These are phyloP conservation scores for Phytophthora lateralis DNA, from an alignment of 352 stramenopile species.

Conservation along the genomic window DNA sequence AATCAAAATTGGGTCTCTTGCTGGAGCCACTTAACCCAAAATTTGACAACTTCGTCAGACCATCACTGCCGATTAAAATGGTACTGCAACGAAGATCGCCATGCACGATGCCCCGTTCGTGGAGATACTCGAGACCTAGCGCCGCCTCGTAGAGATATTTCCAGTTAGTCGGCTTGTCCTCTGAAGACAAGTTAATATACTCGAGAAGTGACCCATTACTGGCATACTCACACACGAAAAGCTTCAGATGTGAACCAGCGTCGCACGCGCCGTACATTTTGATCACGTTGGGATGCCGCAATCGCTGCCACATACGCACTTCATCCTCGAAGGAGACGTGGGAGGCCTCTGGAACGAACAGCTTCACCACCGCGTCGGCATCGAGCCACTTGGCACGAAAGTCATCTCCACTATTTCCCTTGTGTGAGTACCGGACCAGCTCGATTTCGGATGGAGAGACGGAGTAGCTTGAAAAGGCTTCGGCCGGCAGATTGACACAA, in stretches of 20 bases:
- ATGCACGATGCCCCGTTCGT: constrained; percentile 20
- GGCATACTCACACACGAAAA: constrained; percentile 24
- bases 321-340: constrained; percentile 3
- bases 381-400: constrained; percentile 24
- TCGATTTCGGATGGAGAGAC: constrained; percentile 13
- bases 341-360: constrained; percentile 6
- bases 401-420: constrained; percentile 6
- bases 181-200: not conserved
- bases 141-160: constrained; percentile 15
- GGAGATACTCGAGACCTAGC: constrained; percentile 13
- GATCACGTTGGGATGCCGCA: constrained; percentile 30
- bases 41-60: constrained; percentile 31
- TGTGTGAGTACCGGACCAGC: not conserved
- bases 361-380: constrained; percentile 18
- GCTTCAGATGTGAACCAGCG: constrained; percentile 3
- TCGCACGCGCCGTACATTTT: constrained; percentile 25
- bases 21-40: constrained; percentile 28
- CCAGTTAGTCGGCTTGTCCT: not conserved
- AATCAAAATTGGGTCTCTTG: not conserved
- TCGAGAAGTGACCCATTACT: constrained; percentile 9
- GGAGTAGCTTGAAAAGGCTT: not conserved
- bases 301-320: constrained; percentile 13
- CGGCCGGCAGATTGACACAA: not conserved
- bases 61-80: constrained; percentile 31
- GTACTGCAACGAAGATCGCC: constrained; percentile 36